Conservation (phyloP, 1,284 basidiomycete genomes). For the Schizophyllum commune region DNA sequence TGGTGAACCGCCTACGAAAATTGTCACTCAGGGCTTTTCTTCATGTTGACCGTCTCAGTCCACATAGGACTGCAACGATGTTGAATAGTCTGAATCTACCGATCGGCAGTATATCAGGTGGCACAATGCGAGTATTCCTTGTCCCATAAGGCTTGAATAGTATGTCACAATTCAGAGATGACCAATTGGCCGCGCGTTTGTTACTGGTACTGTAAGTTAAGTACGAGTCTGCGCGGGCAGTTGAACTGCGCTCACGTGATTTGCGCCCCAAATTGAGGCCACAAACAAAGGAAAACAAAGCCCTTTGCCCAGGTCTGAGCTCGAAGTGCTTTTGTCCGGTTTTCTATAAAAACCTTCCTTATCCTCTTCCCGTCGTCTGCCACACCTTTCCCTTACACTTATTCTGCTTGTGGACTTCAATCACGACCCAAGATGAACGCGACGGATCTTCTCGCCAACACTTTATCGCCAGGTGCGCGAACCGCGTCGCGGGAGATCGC, state of each 20-base stretch:
- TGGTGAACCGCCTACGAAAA: no score
- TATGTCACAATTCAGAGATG: no score
- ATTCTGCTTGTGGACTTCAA: not conserved
- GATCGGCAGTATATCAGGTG: no score
- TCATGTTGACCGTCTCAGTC: no score
- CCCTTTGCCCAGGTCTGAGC: not conserved
- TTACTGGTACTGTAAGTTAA: no score
- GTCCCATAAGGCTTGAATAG: no score
- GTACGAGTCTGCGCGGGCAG: no score
- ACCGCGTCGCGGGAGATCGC: slow-evolving; percentile 14
- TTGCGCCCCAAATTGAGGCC: not conserved
- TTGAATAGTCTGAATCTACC: no score
- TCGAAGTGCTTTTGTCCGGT: slow-evolving; percentile 5
- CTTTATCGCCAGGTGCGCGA: slow-evolving; percentile 77
- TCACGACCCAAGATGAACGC: slow-evolving; percentile 66
- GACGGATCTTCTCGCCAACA: slow-evolving; percentile 81
- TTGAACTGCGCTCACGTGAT: not conserved
- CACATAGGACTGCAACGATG: no score
- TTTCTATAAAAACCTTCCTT: slow-evolving; percentile 6
- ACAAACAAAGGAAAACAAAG: not conserved
- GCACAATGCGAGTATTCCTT: no score
- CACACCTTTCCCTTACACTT: slow-evolving; percentile 10
- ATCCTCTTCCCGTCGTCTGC: slow-evolving; percentile 13
- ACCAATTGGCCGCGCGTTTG: no score
- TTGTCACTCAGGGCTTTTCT: no score